phyloP scores from a whole-genome alignment of 805 yeast genomes.

The Debaryomyces hansenii region DNA sequence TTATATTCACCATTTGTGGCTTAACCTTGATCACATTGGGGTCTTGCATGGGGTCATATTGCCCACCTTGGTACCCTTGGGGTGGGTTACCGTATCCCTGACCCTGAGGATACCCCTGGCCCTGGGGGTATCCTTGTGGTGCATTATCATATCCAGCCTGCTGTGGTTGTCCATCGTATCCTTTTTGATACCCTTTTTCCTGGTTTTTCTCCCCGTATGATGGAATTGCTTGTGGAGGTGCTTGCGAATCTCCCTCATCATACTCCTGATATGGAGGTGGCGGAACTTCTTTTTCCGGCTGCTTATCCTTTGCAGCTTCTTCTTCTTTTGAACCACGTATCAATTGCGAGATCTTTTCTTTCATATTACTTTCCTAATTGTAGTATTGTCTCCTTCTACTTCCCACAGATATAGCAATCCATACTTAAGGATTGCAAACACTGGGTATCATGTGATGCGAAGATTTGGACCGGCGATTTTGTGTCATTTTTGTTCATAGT shows the following conservation, averaged over 20 bases:
- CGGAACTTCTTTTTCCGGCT: conserved; percentile 7
- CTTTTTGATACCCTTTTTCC: conserved; percentile 3
- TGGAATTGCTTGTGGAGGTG: conserved; percentile 1
- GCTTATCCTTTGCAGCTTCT: conserved; percentile 3
- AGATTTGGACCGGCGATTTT: neutral
- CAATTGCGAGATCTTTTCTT: neutral
- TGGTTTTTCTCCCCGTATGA: conserved; percentile 1
- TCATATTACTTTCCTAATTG: neutral
- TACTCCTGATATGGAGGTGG: conserved; percentile 7
- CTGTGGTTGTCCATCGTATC: conserved; percentile 2
- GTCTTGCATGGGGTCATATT: conserved; percentile 20
- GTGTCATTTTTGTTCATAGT: neutral
- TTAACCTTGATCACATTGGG: conserved; percentile 30
- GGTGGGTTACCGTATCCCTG: neutral
- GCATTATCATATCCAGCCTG: neutral
- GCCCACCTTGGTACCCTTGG: conserved; percentile 3
- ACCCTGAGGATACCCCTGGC: conserved; percentile 1
- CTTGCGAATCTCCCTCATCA: conserved; percentile 5
- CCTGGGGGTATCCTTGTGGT: conserved; percentile 1
- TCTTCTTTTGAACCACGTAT: neutral
- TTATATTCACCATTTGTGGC: conserved; percentile 37
- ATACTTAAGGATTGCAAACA: too few relatives aligned
- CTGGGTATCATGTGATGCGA: too few relatives aligned
- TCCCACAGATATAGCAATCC: too few relatives aligned
- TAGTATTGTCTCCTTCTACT: neutral